These are phyloP conservation scores for Carex sylvatica DNA, from an alignment of 202 grass and related monocot species.

Conservation along the genomic window DNA sequence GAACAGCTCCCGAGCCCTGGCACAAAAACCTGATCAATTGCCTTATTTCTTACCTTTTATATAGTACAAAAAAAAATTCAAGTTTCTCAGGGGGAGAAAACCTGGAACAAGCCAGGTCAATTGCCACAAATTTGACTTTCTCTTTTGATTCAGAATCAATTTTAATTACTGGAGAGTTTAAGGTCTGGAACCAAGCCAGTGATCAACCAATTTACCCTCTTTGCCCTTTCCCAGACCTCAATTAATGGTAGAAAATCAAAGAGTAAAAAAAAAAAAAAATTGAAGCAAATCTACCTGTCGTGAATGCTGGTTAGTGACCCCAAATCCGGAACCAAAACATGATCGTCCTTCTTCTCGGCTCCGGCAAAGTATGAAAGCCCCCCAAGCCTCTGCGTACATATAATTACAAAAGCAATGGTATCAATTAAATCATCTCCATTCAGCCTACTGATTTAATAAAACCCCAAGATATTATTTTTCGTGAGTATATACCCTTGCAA, in stretches of 20 bases:
- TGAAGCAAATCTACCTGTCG: slow-evolving; percentile 51
- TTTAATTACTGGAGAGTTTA: neutral
- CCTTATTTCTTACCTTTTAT: neutral
- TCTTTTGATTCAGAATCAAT: neutral
- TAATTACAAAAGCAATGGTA: neutral
- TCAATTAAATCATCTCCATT: neutral
- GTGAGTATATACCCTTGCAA: neutral
- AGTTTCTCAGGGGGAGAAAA: neutral
- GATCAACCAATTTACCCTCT: neutral
- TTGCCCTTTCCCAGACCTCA: neutral
- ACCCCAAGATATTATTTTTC: neutral
- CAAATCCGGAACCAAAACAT: slow-evolving; percentile 95
- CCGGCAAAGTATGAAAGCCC: slow-evolving; percentile 95
- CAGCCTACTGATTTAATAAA: neutral
- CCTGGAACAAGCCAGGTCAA: neutral
- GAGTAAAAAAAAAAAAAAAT: neutral
- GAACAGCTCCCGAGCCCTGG: slow-evolving; percentile 85
- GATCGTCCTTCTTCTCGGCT: slow-evolving; percentile 97
- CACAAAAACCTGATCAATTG: slow-evolving; percentile 6
- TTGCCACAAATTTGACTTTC: neutral
- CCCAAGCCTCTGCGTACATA: slow-evolving; percentile 67
- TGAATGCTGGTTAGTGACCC: slow-evolving; percentile 97
- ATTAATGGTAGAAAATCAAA: slow-evolving; percentile 5
- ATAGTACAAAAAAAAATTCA: neutral
- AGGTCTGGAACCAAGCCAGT: neutral